A percentile compares a stretch with the other conserved stretches of the same genome.
These are phyloP conservation scores for Pestalotiopsis sp. DNA, from an alignment of 2,329 filamentous ascomycete species.

Conservation along the genomic window DNA sequence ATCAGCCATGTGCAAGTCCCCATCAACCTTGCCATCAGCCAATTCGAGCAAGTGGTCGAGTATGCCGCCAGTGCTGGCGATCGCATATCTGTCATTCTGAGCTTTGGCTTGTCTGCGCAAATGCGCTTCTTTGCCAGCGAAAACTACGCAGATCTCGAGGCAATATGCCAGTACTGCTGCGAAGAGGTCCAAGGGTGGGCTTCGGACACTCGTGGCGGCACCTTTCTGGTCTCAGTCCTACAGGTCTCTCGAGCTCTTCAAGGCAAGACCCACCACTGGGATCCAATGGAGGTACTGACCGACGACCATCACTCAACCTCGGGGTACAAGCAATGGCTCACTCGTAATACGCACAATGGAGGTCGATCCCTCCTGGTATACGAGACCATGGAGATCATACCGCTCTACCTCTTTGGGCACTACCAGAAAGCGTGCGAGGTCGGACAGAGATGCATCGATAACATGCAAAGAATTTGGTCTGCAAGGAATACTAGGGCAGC, in stretches of 20 bases:
- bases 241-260: conserved; percentile 73
- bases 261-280: conserved; percentile 66
- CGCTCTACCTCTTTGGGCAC: conserved; percentile 65
- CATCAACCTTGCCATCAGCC: conserved; percentile 58
- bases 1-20: conserved; percentile 71
- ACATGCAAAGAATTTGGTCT: conserved; percentile 59
- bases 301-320: conserved; percentile 67
- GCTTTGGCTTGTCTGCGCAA: conserved; percentile 68
- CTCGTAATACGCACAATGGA: conserved; percentile 56
- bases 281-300: conserved; percentile 61
- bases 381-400: conserved; percentile 66
- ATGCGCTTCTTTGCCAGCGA: conserved; percentile 73
- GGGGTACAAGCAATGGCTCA: conserved; percentile 63
- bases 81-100: conserved; percentile 71
- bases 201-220: conserved; percentile 71
- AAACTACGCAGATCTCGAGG: conserved; percentile 70
- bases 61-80: conserved; percentile 70
- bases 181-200: conserved; percentile 76
- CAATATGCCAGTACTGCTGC: conserved; percentile 71
- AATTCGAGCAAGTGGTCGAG: conserved; percentile 69
- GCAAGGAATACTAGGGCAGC: conserved; percentile 59
- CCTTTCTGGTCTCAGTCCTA: conserved; percentile 66
- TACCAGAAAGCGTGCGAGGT: conserved; percentile 62
- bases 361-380: conserved; percentile 70
- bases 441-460: conserved; percentile 52